Evolutionary conservation across 192 early-diverging fungal genomes (phyloP).

Genomic region (Coemansia sp.): DNA sequence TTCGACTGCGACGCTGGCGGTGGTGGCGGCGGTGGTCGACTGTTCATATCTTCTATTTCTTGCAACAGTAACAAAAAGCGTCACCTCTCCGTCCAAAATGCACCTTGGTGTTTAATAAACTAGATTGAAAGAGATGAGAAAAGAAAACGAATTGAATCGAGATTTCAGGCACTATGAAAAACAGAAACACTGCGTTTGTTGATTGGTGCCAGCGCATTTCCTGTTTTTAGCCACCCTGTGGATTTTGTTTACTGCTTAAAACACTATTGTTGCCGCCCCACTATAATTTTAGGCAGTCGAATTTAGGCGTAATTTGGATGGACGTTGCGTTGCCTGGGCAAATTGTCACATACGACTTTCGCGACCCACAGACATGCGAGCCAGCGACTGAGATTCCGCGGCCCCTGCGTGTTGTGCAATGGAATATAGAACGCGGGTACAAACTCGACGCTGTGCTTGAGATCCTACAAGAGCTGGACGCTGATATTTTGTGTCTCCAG

Average conservation of each 20-base stretch:
- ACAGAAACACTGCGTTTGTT: neutral
- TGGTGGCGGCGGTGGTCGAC: constrained; percentile 28
- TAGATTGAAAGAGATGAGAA: neutral
- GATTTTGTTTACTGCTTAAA: neutral
- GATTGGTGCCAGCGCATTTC: constrained; percentile 10
- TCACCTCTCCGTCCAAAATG: no score
- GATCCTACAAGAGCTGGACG: constrained; percentile 56
- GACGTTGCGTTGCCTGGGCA: constrained; percentile 41
- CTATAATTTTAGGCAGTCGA: neutral
- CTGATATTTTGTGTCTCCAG: constrained; percentile 72
- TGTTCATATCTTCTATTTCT: constrained; percentile 17
- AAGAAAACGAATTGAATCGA: neutral
- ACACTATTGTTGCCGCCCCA: neutral
- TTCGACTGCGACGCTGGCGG: constrained; percentile 25
- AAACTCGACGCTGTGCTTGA: constrained; percentile 59
- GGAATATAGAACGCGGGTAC: constrained; percentile 85
- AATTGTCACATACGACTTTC: constrained; percentile 39
- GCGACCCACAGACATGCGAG: neutral
- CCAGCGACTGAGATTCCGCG: constrained; percentile 19
- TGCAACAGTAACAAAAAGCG: no score
- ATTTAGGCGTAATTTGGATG: constrained; percentile 11
- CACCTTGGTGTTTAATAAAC: no score
- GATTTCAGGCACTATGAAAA: neutral
- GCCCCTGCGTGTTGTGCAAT: constrained; percentile 66
- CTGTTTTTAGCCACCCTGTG: neutral